Conservation (phyloP, 306 rosid species). For the Sesbania bispinosa region DNA sequence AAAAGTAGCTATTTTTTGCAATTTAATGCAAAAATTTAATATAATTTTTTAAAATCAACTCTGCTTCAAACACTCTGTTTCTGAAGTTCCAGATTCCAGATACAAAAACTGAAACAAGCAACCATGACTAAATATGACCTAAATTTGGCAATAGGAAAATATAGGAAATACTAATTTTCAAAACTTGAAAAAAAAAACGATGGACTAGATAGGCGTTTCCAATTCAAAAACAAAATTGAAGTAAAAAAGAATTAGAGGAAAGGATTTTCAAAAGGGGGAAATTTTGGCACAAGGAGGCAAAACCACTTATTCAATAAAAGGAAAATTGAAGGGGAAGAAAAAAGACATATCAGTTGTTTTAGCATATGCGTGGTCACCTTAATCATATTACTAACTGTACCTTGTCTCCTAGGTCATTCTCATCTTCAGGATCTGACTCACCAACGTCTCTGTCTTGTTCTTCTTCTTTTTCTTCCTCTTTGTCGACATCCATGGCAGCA, state of each 20-base stretch:
- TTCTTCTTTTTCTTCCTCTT: slow-evolving; percentile 19
- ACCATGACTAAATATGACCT: background rate
- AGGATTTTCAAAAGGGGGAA: background rate
- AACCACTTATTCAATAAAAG: background rate
- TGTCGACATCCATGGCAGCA: background rate
- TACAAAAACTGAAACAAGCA: background rate
- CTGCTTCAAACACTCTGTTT: slow-evolving; percentile 17
- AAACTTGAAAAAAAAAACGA: no score
- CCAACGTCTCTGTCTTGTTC: background rate
- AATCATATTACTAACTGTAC: slow-evolving; percentile 30
- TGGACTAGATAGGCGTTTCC: no score
- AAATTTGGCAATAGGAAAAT: no score
- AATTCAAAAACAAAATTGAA: background rate
- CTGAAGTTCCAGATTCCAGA: background rate
- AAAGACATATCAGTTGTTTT: slow-evolving; percentile 25
- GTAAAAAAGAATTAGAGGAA: background rate
- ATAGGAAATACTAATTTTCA: background rate
- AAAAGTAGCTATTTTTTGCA: background rate
- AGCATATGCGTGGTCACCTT: slow-evolving; percentile 14
- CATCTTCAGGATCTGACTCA: slow-evolving; percentile 21
- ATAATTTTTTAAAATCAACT: background rate
- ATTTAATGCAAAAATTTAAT: slow-evolving; percentile 3
- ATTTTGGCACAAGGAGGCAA: background rate
- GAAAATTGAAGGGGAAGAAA: background rate
- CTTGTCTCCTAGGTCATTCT: slow-evolving; percentile 30